Evolutionary conservation across 78 protist species (phyloP).

Genomic region (Protostelium mycophagum): DNA sequence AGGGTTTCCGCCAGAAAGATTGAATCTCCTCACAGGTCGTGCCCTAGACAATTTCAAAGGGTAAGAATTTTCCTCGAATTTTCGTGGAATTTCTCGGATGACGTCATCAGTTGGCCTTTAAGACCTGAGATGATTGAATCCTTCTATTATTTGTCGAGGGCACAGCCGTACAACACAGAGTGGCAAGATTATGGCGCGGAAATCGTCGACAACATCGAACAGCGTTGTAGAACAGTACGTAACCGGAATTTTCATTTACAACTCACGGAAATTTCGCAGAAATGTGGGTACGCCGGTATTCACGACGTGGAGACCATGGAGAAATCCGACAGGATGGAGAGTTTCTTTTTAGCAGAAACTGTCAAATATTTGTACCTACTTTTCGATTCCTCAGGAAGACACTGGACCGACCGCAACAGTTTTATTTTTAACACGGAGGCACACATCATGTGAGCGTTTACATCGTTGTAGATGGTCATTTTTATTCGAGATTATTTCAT

Average conservation of each 20-base stretch:
- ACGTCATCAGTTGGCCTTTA: slow-evolving; percentile 65
- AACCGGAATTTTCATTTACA: background rate
- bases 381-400: slow-evolving; percentile 35
- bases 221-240: slow-evolving; percentile 10
- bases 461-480: too few relatives aligned
- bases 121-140: slow-evolving; percentile 90
- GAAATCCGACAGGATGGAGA: slow-evolving; percentile 79
- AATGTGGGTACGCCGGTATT: slow-evolving; percentile 73
- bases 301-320: slow-evolving; percentile 41
- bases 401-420: background rate
- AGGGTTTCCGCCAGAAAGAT: slow-evolving; percentile 20
- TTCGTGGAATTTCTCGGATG: slow-evolving; percentile 18
- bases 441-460: slow-evolving; percentile 46
- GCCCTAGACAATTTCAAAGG: slow-evolving; percentile 66
- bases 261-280: background rate
- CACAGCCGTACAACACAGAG: slow-evolving; percentile 20
- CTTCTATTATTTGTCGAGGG: slow-evolving; percentile 57
- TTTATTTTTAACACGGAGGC: slow-evolving; percentile 70
- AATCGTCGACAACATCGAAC: slow-evolving; percentile 9
- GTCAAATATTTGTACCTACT: slow-evolving; percentile 85
- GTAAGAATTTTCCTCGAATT: slow-evolving; percentile 18
- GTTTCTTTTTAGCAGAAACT: slow-evolving; percentile 91
- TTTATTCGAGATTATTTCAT: too few relatives aligned
- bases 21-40: slow-evolving; percentile 9
- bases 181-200: slow-evolving; percentile 32